phyloP scores from a whole-genome alignment of 306 rosid genomes.

The Lathyrus tuberosus region DNA sequence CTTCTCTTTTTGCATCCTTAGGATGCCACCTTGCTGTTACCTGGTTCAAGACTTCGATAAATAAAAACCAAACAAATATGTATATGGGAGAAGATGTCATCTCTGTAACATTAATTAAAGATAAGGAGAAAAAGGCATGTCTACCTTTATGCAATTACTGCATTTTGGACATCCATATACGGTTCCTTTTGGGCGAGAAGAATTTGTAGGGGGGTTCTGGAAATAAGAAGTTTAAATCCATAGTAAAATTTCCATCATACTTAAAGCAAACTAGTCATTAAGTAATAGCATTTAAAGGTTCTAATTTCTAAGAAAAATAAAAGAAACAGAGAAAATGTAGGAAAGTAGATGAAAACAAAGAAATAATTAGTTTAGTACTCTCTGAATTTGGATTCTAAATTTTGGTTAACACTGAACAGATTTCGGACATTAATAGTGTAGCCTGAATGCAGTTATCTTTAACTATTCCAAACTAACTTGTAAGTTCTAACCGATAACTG shows the following conservation, averaged over 20 bases:
- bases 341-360: neutral
- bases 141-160: constrained; percentile 67
- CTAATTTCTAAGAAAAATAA: neutral
- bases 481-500: neutral
- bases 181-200: constrained; percentile 67
- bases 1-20: constrained; percentile 60
- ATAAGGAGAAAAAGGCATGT: constrained; percentile 38
- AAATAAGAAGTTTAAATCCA: constrained; percentile 32
- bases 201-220: constrained; percentile 51
- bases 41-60: constrained; percentile 52
- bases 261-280: constrained; percentile 29
- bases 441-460: constrained; percentile 7
- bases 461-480: neutral
- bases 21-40: constrained; percentile 87
- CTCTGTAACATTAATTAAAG: constrained; percentile 34
- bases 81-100: constrained; percentile 15
- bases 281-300: constrained; percentile 5
- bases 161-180: constrained; percentile 64
- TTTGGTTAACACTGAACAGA: neutral
- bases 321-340: neutral
- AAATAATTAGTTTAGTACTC: neutral
- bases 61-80: constrained; percentile 30
- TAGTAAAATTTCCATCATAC: constrained; percentile 16
- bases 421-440: neutral
- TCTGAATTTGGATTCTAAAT: constrained; percentile 14